These are phyloP conservation scores for Diaporthe citriasiana DNA, from an alignment of 2,329 filamentous ascomycete species.

Conservation along the genomic window DNA sequence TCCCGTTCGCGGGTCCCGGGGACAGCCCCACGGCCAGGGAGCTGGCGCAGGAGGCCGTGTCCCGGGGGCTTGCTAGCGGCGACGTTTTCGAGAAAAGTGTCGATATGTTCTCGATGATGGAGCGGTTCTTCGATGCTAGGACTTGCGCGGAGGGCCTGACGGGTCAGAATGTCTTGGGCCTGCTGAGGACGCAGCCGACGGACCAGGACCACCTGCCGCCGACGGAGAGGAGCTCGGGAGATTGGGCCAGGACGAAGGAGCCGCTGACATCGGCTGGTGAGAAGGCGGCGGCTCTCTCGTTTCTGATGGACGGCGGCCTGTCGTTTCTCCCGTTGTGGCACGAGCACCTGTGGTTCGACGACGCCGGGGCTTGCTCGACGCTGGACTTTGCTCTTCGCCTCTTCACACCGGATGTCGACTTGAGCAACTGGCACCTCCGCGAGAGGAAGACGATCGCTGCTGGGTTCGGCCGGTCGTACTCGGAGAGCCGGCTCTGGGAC, in stretches of 20 bases:
- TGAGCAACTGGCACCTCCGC: slow-evolving; percentile 59
- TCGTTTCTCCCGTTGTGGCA: slow-evolving; percentile 60
- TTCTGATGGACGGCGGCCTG: slow-evolving; percentile 60
- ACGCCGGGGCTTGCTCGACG: slow-evolving; percentile 59
- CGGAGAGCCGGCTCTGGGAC: slow-evolving; percentile 61
- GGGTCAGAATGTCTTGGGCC: slow-evolving; percentile 59
- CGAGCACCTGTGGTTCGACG: slow-evolving; percentile 58
- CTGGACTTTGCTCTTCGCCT: slow-evolving; percentile 66
- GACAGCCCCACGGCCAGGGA: slow-evolving; percentile 46
- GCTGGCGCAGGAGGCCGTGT: slow-evolving; percentile 42
- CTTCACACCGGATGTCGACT: slow-evolving; percentile 55
- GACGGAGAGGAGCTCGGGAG: slow-evolving; percentile 55
- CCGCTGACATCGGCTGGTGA: slow-evolving; percentile 48
- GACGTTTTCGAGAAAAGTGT: slow-evolving; percentile 46
- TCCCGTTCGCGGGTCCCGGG: slow-evolving; percentile 49
- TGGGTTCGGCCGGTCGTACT: slow-evolving; percentile 58
- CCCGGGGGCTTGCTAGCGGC: slow-evolving; percentile 47
- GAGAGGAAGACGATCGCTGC: slow-evolving; percentile 57
- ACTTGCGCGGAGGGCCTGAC: slow-evolving; percentile 57
- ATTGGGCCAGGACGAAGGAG: slow-evolving; percentile 55
- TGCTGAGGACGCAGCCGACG: slow-evolving; percentile 52
- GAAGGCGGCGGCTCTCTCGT: slow-evolving; percentile 56
- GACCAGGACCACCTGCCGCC: slow-evolving; percentile 55
- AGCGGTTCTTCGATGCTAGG: slow-evolving; percentile 53
- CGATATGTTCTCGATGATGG: slow-evolving; percentile 50